Evolutionary conservation across 352 stramenopile genomes (phyloP), one percentile per base, ranked within the genome.

Genomic region (Phytopythium mirpurense): DNA sequence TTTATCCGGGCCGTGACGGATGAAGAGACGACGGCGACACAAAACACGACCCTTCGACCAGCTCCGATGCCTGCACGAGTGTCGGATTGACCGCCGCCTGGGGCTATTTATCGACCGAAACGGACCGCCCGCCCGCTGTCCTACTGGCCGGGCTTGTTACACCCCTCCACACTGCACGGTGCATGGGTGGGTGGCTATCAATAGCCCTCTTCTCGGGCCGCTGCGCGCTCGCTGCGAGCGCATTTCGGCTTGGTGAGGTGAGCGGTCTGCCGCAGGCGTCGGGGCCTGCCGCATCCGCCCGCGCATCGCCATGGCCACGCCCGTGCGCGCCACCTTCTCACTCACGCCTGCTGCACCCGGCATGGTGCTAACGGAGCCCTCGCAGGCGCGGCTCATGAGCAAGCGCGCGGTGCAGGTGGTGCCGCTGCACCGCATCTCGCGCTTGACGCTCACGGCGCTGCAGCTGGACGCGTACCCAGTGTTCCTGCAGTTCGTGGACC

Each of bases 401-500:
- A 80, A 68, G 41, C 69, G 72, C 27, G 64, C 63, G 2, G 41
- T 78, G 8, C 57, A 72, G 19, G 49, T 68, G 14, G 46, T 40
- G 16, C 72, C 72, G 14, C 47, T 73, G 50, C 60, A 62, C 23
- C 31, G 72, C 48, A 1, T 66, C 42, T 38, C 66, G 42, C 26
- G 63, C 18, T 42, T 59, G 41, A 59, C 63, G 5, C 48, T 68
- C 15, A 54, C 74, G 26, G 38, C 79, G 19, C 62, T 75, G 18
- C 60, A 75, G 45, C 69, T 82, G 32, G 70, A 75, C 14, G 67
- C 69, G 15, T 71, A 84, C 51, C 32, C 59, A 12, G 31, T 72
- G 12, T 57, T 81, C 27, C 73, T 69, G 54, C 73, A 69, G 57
- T 87, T 87, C 38, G 23, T 78, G 46, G 72, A 87, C 41, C 61